Evolutionary conservation across 2,329 filamentous ascomycete genomes (phyloP), one percentile per base, ranked within the genome.

Genomic region (Aspergillus sp.): DNA sequence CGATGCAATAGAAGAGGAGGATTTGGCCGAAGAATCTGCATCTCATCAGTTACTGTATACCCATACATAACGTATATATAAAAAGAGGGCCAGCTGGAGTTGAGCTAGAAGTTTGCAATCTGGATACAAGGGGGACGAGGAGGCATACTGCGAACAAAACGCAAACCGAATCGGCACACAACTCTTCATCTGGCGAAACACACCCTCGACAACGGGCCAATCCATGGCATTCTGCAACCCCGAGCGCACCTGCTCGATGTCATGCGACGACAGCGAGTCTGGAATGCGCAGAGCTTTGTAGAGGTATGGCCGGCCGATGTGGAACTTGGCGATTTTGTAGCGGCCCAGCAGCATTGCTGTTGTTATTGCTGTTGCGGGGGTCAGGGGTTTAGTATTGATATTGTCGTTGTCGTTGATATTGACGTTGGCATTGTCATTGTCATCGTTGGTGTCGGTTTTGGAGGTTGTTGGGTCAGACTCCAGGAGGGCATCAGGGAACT

Each of bases 271-370:
- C 9, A 70, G 53, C 5, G 58, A 51, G 4, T 46, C 41, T 0
- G 68, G 68, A 43, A 62, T 62, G n/a, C 64, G 64, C n/a, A 71
- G 63, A 0, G 68, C 68, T 54, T 71, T 71, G 53, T 68, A 68
- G 2, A 68, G 52, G 47, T 68, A 68, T n/a, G 65, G 65, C 5
- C 66, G 62, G 40, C 66, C 64, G 48, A 69, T 68, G 54, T 69
- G 66, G 49, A 69, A 69, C 29, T 66, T 65, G 35, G 64, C 65
- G 48, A 68, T 68, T 52, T 61, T 60, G 49, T 64, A 61, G 29
- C 63, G 61, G 32, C 60, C 61, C 27, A 58, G 65, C 38, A 66
- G 66, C 67, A 67, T 65, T 47, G 67, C 57, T 51, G 69, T 60
- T 36, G 65, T 58, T 45, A 65, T 59, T 45, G 62, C 65, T 46